These are phyloP conservation scores for Oxytropis ochrocephala DNA, from an alignment of 306 rosid genomes.

Conservation along the genomic window DNA sequence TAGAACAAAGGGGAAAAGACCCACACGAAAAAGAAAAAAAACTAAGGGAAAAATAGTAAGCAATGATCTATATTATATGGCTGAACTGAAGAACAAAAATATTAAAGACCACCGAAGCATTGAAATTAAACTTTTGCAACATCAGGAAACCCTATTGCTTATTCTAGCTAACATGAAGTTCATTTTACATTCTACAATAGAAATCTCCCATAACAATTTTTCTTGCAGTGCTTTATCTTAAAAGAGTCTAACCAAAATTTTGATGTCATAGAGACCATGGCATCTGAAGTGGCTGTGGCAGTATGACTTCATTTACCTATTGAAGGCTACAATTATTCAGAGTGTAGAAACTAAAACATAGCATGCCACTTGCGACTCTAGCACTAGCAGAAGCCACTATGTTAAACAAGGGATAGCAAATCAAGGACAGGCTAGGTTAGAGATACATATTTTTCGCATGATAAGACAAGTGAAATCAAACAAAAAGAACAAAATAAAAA, in stretches of 20 bases:
- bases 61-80: not conserved
- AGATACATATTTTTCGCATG: not conserved
- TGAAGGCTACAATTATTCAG: not conserved
- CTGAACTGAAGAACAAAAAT: not conserved
- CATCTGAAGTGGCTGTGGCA: too few species aligned
- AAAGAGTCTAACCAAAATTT: conserved; percentile 1
- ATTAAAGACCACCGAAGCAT: not conserved
- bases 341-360: not conserved
- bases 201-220: not conserved
- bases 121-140: not conserved
- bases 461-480: not conserved
- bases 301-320: not conserved
- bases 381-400: not conserved
- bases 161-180: not conserved
- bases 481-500: not conserved
- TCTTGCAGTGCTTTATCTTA: not conserved
- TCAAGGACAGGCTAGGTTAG: not conserved
- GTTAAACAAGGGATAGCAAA: not conserved
- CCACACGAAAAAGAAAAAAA: not conserved
- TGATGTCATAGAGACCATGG: not conserved
- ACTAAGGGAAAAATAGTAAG: not conserved
- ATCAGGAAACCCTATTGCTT: conserved; percentile 16
- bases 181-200: not conserved
- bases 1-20: not conserved
- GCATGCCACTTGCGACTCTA: not conserved